phyloP scores from a whole-genome alignment of 1,284 basidiomycete genomes.

The Butyriboletus appendiculatus region DNA sequence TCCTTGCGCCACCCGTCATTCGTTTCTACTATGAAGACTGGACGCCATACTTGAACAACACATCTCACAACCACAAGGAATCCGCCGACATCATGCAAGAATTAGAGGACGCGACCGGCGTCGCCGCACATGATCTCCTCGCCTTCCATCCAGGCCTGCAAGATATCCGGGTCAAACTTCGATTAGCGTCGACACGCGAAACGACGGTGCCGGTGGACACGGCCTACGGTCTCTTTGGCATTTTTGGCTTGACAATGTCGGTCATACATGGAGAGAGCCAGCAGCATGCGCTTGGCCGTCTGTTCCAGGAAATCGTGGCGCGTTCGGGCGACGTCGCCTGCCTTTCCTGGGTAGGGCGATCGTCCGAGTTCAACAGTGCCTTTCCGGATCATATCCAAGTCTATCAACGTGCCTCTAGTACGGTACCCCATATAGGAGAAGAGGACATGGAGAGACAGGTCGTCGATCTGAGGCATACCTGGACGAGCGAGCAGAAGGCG shows the following conservation, averaged over 20 bases:
- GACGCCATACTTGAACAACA: conserved; percentile 24
- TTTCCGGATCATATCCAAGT: conserved; percentile 23
- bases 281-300: conserved; percentile 23
- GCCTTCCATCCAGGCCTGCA: conserved; percentile 17
- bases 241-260: conserved; percentile 20
- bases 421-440: conserved; percentile 4
- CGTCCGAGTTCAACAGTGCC: conserved; percentile 29
- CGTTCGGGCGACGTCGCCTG: conserved; percentile 23
- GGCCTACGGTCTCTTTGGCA: conserved; percentile 27
- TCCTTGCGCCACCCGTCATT: conserved; percentile 24
- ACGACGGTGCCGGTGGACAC: conserved; percentile 26
- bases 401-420: conserved; percentile 9
- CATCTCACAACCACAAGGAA: conserved; percentile 20
- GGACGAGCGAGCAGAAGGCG: background rate
- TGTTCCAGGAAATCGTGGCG: conserved; percentile 22
- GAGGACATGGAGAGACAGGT: conserved; percentile 4
- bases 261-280: conserved; percentile 23
- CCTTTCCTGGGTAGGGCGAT: conserved; percentile 22
- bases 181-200: conserved; percentile 23
- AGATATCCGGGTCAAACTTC: conserved; percentile 19
- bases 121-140: conserved; percentile 10
- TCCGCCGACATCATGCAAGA: conserved; percentile 18
- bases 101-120: conserved; percentile 13
- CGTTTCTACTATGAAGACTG: conserved; percentile 27
- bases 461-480: background rate